These are phyloP conservation scores for Phytophthora uliginosa DNA, from an alignment of 352 stramenopile species.

Conservation along the genomic window DNA sequence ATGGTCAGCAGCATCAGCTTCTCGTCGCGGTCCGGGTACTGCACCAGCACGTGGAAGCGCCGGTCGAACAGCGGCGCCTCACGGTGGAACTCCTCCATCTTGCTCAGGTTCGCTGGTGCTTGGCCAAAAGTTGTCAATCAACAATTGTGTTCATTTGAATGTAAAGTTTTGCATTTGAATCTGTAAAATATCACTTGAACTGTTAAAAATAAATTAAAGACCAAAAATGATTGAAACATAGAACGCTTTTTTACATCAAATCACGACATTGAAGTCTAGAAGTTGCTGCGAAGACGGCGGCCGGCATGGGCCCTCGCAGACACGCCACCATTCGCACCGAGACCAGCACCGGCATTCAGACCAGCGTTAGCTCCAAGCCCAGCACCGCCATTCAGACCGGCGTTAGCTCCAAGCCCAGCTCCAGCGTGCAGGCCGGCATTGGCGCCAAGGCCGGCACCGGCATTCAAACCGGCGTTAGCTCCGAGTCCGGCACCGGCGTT, in stretches of 20 bases:
- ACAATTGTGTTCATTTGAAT: too few relatives aligned
- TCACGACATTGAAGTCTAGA: neutral
- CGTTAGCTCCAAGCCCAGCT: too few relatives aligned
- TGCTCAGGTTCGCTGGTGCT: too few relatives aligned
- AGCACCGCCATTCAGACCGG: neutral
- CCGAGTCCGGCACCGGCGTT: neutral
- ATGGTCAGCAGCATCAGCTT: conserved; percentile 82
- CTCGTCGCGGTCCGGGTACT: conserved; percentile 85
- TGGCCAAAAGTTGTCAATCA: conserved; percentile 2
- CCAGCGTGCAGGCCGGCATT: too few relatives aligned
- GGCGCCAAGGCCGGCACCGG: too few relatives aligned
- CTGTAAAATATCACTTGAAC: too few relatives aligned
- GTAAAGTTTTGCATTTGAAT: too few relatives aligned
- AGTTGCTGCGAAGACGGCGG: neutral
- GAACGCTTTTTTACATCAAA: too few relatives aligned
- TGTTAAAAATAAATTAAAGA: too few relatives aligned
- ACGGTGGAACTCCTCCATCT: conserved; percentile 88
- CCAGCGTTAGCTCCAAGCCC: neutral
- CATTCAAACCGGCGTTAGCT: neutral
- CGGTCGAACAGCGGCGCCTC: conserved; percentile 87
- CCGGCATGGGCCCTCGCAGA: neutral
- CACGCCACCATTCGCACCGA: neutral
- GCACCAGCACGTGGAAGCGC: conserved; percentile 86
- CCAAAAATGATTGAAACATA: too few relatives aligned
- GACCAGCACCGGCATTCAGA: neutral